These are phyloP conservation scores for Fusarium caatingaense DNA, from an alignment of 2,329 filamentous ascomycete genomes.

Conservation along the genomic window DNA sequence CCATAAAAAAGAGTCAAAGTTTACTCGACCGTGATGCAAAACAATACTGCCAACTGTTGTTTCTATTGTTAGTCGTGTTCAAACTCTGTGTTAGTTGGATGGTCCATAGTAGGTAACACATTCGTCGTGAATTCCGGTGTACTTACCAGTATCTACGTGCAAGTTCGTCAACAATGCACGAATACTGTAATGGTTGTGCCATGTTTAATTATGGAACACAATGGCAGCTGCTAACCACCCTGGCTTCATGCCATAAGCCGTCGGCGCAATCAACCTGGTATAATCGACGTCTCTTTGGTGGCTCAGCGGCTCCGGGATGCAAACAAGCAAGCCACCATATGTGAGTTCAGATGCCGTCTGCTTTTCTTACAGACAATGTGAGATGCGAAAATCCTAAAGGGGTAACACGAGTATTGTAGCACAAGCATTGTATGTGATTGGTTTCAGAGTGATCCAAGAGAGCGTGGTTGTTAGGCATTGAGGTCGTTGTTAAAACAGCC, in stretches of 20 bases:
- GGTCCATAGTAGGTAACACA: background rate
- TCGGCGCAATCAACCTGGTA: conserved; percentile 27
- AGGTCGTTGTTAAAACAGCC: conserved; percentile 1
- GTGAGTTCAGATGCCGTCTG: background rate
- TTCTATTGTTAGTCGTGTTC: background rate
- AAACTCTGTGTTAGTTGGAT: background rate
- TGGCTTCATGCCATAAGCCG: background rate
- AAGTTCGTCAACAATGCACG: background rate
- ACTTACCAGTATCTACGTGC: background rate
- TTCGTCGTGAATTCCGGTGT: background rate
- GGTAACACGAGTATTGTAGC: background rate
- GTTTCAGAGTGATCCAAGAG: conserved; percentile 22
- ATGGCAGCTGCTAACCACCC: background rate
- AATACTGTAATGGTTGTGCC: background rate
- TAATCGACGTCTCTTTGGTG: conserved; percentile 41
- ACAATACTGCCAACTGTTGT: background rate
- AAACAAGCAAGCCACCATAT: conserved; percentile 16
- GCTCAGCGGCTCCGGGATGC: conserved; percentile 34
- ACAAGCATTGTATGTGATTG: conserved; percentile 6
- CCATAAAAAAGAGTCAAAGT: background rate
- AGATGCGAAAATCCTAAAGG: background rate
- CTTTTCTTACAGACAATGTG: background rate
- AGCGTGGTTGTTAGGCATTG: background rate
- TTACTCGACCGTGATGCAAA: background rate
- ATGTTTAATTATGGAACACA: background rate